phyloP scores from a whole-genome alignment of 768 basidiomycete species.

The Boletellus sp. region DNA sequence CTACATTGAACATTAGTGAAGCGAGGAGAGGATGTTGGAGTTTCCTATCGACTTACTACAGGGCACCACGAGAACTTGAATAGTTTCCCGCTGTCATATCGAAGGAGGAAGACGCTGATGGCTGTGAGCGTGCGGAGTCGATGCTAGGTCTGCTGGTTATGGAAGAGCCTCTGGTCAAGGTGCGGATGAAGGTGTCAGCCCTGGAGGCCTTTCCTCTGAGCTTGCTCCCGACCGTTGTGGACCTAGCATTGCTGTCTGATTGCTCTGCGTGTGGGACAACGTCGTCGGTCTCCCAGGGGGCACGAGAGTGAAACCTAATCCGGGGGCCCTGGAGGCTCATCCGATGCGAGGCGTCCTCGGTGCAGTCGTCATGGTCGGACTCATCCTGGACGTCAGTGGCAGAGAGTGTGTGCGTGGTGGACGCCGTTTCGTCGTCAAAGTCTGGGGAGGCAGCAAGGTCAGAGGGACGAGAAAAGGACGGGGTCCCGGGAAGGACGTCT shows the following conservation, averaged over 20 bases:
- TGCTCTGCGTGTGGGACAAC: constrained; percentile 46
- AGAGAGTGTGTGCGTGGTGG: constrained; percentile 27
- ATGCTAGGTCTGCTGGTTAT: constrained; percentile 52
- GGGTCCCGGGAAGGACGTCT: constrained; percentile 23
- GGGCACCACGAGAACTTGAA: constrained; percentile 48
- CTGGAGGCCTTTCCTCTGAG: constrained; percentile 28
- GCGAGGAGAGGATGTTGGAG: background rate
- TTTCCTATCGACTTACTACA: constrained; percentile 48
- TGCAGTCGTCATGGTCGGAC: constrained; percentile 34
- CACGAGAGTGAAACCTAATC: constrained; percentile 76
- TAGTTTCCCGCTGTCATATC: constrained; percentile 52
- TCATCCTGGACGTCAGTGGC: constrained; percentile 34
- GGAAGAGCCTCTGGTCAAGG: constrained; percentile 44
- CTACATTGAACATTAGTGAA: constrained; percentile 31
- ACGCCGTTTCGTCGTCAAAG: constrained; percentile 47
- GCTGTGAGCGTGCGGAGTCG: constrained; percentile 56
- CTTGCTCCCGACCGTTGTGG: constrained; percentile 29
- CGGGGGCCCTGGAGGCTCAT: constrained; percentile 79
- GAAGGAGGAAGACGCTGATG: constrained; percentile 53
- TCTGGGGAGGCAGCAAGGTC: constrained; percentile 51
- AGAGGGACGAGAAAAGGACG: constrained; percentile 38
- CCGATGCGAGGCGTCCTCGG: constrained; percentile 44
- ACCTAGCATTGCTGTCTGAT: constrained; percentile 35
- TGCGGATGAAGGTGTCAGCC: constrained; percentile 41
- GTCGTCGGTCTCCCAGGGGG: constrained; percentile 75